Percentiles rank a stretch among this genome's conserved stretches.
Conservation (phyloP, 306 rosid genomes). For the Quercus robur region DNA sequence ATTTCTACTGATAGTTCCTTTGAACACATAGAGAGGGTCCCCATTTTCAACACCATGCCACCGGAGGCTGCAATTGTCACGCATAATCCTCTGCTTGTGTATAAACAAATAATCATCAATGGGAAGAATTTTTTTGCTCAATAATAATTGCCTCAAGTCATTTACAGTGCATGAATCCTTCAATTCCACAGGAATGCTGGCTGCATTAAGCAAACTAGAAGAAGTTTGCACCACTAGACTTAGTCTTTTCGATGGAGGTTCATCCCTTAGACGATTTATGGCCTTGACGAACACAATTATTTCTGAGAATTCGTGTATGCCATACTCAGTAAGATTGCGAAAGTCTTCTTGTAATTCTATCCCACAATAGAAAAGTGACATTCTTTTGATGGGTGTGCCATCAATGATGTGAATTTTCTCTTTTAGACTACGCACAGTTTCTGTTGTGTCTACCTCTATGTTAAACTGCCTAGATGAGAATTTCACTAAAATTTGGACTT, state of each 20-base stretch:
- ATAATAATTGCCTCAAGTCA: slow-evolving; percentile 57
- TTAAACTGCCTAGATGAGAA: slow-evolving; percentile 46
- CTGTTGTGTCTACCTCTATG: slow-evolving; percentile 64
- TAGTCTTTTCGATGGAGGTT: slow-evolving; percentile 43
- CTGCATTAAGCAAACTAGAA: slow-evolving; percentile 67
- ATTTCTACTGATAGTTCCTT: slow-evolving; percentile 53
- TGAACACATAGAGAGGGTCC: slow-evolving; percentile 68
- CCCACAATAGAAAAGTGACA: slow-evolving; percentile 62
- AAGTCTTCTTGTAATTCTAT: slow-evolving; percentile 59
- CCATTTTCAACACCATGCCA: slow-evolving; percentile 95
- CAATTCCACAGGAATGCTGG: slow-evolving; percentile 77
- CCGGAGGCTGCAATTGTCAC: slow-evolving; percentile 61
- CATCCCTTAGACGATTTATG: slow-evolving; percentile 40
- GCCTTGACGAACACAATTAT: slow-evolving; percentile 52
- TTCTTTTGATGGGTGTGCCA: slow-evolving; percentile 55
- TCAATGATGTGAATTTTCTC: slow-evolving; percentile 73
- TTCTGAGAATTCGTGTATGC: slow-evolving; percentile 57
- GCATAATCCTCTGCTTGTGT: slow-evolving; percentile 90
- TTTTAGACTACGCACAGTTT: slow-evolving; percentile 69
- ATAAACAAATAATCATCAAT: slow-evolving; percentile 73
- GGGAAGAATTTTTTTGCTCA: slow-evolving; percentile 56
- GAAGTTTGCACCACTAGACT: slow-evolving; percentile 68
- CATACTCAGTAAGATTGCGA: slow-evolving; percentile 56
- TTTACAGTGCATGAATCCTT: slow-evolving; percentile 51
- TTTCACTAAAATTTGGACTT: slow-evolving; percentile 51